phyloP scores from a whole-genome alignment of 176 grass and related monocot genomes.

The Bolboschoenus planiculmis region DNA sequence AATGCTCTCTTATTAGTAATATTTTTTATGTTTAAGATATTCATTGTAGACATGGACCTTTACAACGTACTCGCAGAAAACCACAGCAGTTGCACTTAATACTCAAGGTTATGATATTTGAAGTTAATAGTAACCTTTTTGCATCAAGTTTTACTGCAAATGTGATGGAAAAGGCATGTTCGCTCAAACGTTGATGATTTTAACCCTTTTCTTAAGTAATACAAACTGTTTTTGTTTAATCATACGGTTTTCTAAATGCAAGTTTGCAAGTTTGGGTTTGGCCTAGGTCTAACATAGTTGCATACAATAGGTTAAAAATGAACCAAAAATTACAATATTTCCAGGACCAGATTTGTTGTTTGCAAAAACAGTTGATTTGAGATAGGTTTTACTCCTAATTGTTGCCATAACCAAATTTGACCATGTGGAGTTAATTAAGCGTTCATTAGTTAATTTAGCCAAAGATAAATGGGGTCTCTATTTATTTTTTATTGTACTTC shows the following conservation, averaged over 20 bases:
- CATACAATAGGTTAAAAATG: background rate
- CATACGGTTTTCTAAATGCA: background rate
- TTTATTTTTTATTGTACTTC: background rate
- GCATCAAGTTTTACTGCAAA: background rate
- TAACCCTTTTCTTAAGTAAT: background rate
- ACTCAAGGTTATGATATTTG: background rate
- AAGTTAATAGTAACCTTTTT: background rate
- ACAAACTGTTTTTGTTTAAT: background rate
- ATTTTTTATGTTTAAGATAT: background rate
- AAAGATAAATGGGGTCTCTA: background rate
- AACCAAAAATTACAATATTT: background rate
- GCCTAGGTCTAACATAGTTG: background rate
- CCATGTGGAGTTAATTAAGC: background rate
- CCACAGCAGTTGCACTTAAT: background rate
- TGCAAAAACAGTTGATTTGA: background rate
- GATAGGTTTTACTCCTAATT: background rate
- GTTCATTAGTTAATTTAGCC: background rate
- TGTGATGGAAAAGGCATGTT: background rate
- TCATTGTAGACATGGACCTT: background rate
- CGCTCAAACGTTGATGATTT: background rate
- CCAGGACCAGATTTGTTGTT: background rate
- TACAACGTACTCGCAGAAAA: background rate
- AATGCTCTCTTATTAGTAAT: conserved; percentile 20
- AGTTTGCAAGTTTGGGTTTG: background rate
- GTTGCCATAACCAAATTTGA: background rate